A percentile compares a stretch with the other conserved stretches of the same genome.
Evolutionary conservation across 352 stramenopile species (phyloP).

Genomic region (Globisporangium nunn): DNA sequence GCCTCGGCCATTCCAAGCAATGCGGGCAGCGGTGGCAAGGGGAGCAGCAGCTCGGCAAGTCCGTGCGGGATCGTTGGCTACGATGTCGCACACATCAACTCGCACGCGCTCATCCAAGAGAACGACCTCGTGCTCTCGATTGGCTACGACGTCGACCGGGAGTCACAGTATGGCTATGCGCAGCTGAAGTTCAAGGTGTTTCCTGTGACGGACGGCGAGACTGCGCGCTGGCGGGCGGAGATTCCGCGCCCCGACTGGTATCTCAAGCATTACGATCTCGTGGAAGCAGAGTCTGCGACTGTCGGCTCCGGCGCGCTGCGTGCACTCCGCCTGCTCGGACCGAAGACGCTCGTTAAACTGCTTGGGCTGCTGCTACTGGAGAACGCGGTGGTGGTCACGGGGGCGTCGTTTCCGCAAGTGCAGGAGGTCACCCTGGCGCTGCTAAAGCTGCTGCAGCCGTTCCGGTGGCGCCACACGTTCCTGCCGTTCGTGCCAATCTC

Average conservation of each 20-base stretch:
- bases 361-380: constrained; percentile 65
- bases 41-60: background rate
- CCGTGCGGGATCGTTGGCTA: constrained; percentile 52
- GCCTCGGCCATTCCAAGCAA: constrained; percentile 24
- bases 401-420: constrained; percentile 62
- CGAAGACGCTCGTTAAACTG: constrained; percentile 67
- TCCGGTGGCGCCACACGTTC: constrained; percentile 76
- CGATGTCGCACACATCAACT: constrained; percentile 72
- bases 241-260: constrained; percentile 76
- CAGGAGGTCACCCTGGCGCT: constrained; percentile 69
- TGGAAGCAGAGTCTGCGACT: constrained; percentile 36
- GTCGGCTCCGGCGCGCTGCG: constrained; percentile 36
- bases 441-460: constrained; percentile 68
- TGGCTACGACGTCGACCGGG: constrained; percentile 30
- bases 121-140: constrained; percentile 59
- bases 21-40: background rate
- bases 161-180: constrained; percentile 10
- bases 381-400: constrained; percentile 66
- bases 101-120: constrained; percentile 68
- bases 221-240: constrained; percentile 46
- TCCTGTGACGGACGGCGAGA: constrained; percentile 40
- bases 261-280: constrained; percentile 47
- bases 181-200: constrained; percentile 67
- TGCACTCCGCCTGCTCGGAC: constrained; percentile 52
- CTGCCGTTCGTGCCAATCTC: constrained; percentile 66